These are phyloP conservation scores for Monosporascus sp. DNA, from an alignment of 2,329 filamentous ascomycete species.

Conservation along the genomic window DNA sequence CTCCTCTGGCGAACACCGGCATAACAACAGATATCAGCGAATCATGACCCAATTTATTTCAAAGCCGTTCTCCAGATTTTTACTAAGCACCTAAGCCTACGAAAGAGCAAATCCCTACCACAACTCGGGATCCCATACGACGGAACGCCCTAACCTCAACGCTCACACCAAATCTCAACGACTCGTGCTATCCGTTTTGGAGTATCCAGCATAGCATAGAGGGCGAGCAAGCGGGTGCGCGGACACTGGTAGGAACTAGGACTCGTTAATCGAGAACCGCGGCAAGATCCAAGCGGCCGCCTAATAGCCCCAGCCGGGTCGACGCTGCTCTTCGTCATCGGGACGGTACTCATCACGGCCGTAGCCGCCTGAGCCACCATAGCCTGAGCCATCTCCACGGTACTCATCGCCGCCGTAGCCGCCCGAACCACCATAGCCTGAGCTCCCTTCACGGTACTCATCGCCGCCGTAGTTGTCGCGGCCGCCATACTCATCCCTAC, in stretches of 20 bases:
- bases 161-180: too few species aligned
- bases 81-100: too few species aligned
- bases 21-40: too few species aligned
- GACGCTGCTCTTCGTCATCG: slow-evolving; percentile 4
- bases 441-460: slow-evolving; percentile 13
- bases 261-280: neutral
- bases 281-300: too few species aligned
- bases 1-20: too few species aligned
- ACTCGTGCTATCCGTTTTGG: slow-evolving; percentile 1
- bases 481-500: slow-evolving; percentile 14
- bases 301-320: neutral
- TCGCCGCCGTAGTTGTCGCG: slow-evolving; percentile 8
- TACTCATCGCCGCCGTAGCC: slow-evolving; percentile 15
- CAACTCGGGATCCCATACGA: too few species aligned
- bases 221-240: too few species aligned
- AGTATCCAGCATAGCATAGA: slow-evolving; percentile 7
- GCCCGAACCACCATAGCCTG: slow-evolving; percentile 5
- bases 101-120: too few species aligned
- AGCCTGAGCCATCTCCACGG: slow-evolving; percentile 9
- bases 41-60: too few species aligned
- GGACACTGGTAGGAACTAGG: neutral
- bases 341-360: slow-evolving; percentile 14
- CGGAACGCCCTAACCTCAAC: too few species aligned
- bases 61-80: too few species aligned
- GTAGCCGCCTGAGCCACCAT: slow-evolving; percentile 9